Evolutionary conservation across 2,329 filamentous ascomycete genomes (phyloP).

Genomic region (Penicillium sp.): DNA sequence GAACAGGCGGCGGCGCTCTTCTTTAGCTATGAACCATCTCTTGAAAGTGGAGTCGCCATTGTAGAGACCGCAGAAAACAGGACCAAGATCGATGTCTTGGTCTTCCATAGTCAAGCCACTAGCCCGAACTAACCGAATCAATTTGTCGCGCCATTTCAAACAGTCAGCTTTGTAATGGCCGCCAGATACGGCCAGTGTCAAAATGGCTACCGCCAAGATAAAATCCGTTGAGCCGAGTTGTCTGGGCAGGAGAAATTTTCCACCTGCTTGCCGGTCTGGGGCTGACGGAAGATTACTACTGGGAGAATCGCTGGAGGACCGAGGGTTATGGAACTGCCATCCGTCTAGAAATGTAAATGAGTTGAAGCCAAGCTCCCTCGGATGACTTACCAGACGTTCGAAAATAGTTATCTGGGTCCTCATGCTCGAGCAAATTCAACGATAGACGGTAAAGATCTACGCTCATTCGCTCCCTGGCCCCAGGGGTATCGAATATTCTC

Average conservation of each 20-base stretch:
- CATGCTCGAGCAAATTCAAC: conserved; percentile 30
- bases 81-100: conserved; percentile 33
- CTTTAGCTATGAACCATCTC: conserved; percentile 26
- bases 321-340: conserved; percentile 15
- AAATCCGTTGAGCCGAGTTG: conserved; percentile 34
- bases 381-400: conserved; percentile 10
- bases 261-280: conserved; percentile 14
- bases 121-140: conserved; percentile 39
- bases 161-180: conserved; percentile 52
- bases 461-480: conserved; percentile 40
- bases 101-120: conserved; percentile 43
- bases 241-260: conserved; percentile 15
- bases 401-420: conserved; percentile 26
- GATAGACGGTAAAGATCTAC: conserved; percentile 30
- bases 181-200: conserved; percentile 49
- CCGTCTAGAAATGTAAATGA: conserved; percentile 9
- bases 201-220: conserved; percentile 47
- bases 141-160: conserved; percentile 50
- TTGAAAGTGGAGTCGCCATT: conserved; percentile 15
- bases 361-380: too few species aligned
- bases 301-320: conserved; percentile 1
- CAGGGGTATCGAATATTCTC: conserved; percentile 42
- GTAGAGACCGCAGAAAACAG: conserved; percentile 41
- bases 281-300: conserved; percentile 7
- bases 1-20: conserved; percentile 49